Evolutionary conservation across 148 eudicot species (phyloP).

Genomic region (Gaultheria prostrata): DNA sequence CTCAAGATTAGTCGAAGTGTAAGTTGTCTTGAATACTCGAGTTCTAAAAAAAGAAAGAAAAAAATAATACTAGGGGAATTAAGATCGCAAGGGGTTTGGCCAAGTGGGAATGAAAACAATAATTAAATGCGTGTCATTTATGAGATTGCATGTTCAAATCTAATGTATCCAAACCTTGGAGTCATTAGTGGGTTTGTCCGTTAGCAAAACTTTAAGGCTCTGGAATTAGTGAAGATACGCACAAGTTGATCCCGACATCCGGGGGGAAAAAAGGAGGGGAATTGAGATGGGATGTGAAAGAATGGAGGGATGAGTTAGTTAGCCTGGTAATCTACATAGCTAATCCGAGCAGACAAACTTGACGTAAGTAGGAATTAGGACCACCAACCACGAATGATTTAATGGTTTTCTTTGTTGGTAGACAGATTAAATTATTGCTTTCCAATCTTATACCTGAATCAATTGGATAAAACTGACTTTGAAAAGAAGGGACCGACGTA

Average conservation of each 20-base stretch:
- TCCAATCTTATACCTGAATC: constrained; percentile 11
- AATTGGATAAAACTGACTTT: neutral
- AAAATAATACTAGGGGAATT: no score
- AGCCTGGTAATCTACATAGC: neutral
- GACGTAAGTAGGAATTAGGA: constrained; percentile 1
- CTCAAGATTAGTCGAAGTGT: neutral
- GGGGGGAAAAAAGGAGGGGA: neutral
- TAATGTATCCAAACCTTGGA: no score
- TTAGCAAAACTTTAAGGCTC: no score
- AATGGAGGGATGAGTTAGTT: neutral
- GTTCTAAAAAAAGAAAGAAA: no score
- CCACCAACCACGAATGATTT: neutral
- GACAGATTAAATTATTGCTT: neutral
- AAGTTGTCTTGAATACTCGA: no score
- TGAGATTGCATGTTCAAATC: no score
- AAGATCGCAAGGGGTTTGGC: no score
- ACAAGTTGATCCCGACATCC: no score
- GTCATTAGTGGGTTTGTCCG: no score
- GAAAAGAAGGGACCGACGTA: neutral
- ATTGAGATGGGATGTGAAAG: neutral
- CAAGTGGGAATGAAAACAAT: no score
- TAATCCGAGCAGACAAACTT: neutral
- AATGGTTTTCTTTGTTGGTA: neutral
- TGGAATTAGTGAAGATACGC: no score
- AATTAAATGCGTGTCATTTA: no score